Evolutionary conservation across 2,329 filamentous ascomycete genomes (phyloP).

Genomic region (Dothistroma pini): DNA sequence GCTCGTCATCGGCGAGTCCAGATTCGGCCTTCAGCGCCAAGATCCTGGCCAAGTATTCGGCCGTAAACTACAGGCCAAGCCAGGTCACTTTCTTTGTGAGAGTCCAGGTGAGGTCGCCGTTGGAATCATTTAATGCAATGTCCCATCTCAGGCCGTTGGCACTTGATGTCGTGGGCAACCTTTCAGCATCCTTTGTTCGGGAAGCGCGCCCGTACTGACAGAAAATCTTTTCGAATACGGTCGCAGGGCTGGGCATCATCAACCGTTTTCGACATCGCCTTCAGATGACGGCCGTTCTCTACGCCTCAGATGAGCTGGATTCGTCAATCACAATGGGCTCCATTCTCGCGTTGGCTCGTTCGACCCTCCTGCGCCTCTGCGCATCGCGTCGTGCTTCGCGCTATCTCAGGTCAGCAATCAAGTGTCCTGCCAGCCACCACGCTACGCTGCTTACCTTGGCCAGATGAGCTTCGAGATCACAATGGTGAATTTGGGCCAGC

Average conservation of each 20-base stretch:
- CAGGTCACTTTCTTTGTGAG: not conserved
- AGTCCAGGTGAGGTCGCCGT: not conserved
- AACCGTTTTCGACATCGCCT: not conserved
- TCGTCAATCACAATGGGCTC: not conserved
- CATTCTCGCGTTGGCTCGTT: not conserved
- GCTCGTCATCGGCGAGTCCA: not conserved
- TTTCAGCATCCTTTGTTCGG: too few relatives aligned
- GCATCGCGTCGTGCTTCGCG: slow-evolving; percentile 1
- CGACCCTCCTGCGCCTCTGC: not conserved
- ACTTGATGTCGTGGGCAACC: not conserved
- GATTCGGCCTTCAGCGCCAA: not conserved
- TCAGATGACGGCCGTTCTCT: not conserved
- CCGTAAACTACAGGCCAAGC: not conserved
- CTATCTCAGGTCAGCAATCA: not conserved
- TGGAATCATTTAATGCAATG: not conserved
- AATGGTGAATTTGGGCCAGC: slow-evolving; percentile 22
- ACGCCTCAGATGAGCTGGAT: not conserved
- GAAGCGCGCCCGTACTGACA: too few relatives aligned
- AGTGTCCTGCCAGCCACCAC: not conserved
- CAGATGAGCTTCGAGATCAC: slow-evolving; percentile 20
- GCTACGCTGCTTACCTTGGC: slow-evolving; percentile 1
- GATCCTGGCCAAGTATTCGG: not conserved
- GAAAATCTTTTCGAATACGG: too few relatives aligned
- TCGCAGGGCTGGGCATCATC: too few relatives aligned
- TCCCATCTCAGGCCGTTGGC: not conserved